phyloP scores from a whole-genome alignment of 345 rosid species.

The Hibiscus mutabilis region DNA sequence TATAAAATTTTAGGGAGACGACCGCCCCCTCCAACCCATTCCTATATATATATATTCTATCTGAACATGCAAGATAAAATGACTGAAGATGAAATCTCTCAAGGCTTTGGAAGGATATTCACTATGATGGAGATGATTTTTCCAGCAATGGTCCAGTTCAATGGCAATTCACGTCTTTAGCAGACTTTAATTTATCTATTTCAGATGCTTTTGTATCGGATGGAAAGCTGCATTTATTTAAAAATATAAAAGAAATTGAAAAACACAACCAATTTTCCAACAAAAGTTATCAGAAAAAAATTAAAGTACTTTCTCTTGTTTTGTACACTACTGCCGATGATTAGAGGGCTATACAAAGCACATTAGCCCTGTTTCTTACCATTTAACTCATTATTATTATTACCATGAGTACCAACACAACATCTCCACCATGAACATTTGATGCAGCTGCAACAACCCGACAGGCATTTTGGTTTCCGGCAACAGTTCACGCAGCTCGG shows the following conservation, averaged over 20 bases:
- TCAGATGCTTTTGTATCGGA: too few species aligned
- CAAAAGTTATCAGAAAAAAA: slow-evolving; percentile 9
- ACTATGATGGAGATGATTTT: too few species aligned
- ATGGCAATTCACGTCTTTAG: too few species aligned
- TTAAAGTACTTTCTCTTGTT: slow-evolving; percentile 16
- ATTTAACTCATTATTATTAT: slow-evolving; percentile 14
- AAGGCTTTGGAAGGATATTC: too few species aligned
- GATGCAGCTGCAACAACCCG: slow-evolving; percentile 11
- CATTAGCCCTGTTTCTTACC: slow-evolving; percentile 28
- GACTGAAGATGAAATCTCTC: too few species aligned
- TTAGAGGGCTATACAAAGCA: slow-evolving; percentile 28
- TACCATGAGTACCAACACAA: slow-evolving; percentile 17
- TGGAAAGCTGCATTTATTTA: background rate
- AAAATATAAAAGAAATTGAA: background rate
- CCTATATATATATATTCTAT: too few species aligned
- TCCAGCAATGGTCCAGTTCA: too few species aligned
- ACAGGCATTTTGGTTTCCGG: slow-evolving; percentile 31
- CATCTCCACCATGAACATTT: slow-evolving; percentile 38
- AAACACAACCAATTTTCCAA: slow-evolving; percentile 1
- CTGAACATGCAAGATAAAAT: too few species aligned
- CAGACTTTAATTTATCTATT: too few species aligned
- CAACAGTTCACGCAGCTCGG: slow-evolving; percentile 29
- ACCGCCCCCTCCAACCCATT: too few species aligned
- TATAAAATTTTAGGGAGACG: too few species aligned
- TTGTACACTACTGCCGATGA: slow-evolving; percentile 25